These are phyloP conservation scores for Volvox reticuliferus DNA, from an alignment of 139 green algal genomes.

Conservation along the genomic window DNA sequence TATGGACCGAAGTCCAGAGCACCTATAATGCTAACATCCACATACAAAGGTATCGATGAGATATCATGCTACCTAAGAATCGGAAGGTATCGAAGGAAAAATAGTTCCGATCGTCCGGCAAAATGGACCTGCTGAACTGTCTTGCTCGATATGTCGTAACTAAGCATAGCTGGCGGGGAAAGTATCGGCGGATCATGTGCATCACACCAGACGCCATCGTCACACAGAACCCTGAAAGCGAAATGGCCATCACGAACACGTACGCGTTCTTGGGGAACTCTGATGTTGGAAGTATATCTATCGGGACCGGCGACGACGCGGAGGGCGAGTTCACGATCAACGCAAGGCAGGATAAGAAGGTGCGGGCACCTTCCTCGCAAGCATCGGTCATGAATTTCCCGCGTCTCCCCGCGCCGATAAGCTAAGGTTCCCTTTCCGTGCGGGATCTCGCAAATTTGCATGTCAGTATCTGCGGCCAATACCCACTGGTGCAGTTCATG, in stretches of 20 bases:
- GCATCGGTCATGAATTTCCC: background rate
- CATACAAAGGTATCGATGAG: no score
- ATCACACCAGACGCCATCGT: slow-evolving; percentile 77
- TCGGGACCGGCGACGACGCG: slow-evolving; percentile 62
- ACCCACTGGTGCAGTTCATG: background rate
- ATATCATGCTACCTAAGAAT: no score
- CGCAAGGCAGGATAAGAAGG: slow-evolving; percentile 78
- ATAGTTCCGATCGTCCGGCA: background rate
- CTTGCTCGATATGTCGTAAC: slow-evolving; percentile 79
- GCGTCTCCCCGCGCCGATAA: background rate
- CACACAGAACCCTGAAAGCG: slow-evolving; percentile 84
- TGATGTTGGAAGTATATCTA: slow-evolving; percentile 58
- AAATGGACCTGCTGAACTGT: slow-evolving; percentile 25
- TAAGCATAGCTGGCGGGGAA: slow-evolving; percentile 88
- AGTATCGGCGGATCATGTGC: slow-evolving; percentile 83
- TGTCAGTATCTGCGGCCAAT: background rate
- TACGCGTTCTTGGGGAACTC: slow-evolving; percentile 74
- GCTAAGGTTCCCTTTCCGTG: background rate
- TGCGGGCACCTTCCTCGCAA: slow-evolving; percentile 7
- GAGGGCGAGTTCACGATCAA: slow-evolving; percentile 78
- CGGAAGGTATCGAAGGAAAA: no score
- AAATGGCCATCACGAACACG: slow-evolving; percentile 84
- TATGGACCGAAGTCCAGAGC: no score
- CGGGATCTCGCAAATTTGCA: background rate
- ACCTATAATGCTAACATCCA: no score